Conservation (phyloP, 129 eudicot genomes). For the Mikania micrantha region DNA sequence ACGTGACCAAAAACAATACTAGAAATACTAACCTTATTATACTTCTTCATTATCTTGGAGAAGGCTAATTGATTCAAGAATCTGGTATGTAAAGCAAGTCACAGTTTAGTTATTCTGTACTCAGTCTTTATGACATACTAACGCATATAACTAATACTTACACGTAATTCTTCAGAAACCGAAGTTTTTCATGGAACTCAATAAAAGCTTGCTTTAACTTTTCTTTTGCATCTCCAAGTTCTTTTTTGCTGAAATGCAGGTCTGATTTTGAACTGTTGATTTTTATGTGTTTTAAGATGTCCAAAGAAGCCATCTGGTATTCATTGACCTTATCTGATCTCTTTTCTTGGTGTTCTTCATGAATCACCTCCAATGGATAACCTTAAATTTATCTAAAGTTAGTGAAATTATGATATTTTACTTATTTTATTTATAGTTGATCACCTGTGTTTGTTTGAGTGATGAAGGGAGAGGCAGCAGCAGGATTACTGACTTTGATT, state of each 20-base stretch:
- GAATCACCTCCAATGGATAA: slow-evolving; percentile 36
- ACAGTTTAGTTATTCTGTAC: background rate
- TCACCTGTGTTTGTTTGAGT: slow-evolving; percentile 16
- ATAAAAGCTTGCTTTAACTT: slow-evolving; percentile 21
- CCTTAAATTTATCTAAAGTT: slow-evolving; percentile 11
- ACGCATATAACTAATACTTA: slow-evolving; percentile 1
- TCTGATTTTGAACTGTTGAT: slow-evolving; percentile 35
- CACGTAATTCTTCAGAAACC: slow-evolving; percentile 17
- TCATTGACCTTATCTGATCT: background rate
- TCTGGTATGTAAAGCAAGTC: slow-evolving; percentile 18
- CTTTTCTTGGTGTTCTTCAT: background rate
- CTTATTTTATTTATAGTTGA: background rate
- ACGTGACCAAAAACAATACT: background rate
- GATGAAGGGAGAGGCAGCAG: slow-evolving; percentile 1
- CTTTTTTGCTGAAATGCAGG: slow-evolving; percentile 32
- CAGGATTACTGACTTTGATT: slow-evolving; percentile 12
- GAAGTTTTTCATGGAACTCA: slow-evolving; percentile 4
- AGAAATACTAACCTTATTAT: slow-evolving; percentile 4
- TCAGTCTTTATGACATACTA: background rate
- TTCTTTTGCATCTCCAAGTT: slow-evolving; percentile 35
- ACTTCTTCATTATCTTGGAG: slow-evolving; percentile 9
- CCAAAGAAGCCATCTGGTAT: slow-evolving; percentile 23
- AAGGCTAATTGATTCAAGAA: slow-evolving; percentile 5
- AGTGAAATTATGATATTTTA: background rate
- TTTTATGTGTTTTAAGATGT: slow-evolving; percentile 44